A percentile compares a stretch with the other conserved stretches of the same genome.
phyloP scores from a whole-genome alignment of 1,284 basidiomycete species.

The Malassezia psittaci region DNA sequence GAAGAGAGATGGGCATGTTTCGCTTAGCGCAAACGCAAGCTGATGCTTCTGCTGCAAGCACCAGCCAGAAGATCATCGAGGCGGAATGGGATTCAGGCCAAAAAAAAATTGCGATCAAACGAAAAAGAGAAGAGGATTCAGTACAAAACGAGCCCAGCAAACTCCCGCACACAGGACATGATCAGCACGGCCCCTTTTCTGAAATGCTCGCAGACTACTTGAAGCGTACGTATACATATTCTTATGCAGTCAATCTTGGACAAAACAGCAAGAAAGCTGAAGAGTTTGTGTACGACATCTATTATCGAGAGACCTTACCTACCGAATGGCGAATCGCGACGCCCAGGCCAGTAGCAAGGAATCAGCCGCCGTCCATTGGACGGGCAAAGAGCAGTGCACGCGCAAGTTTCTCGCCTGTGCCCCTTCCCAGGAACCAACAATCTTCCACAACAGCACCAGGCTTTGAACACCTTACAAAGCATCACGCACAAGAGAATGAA shows the following conservation, averaged over 20 bases:
- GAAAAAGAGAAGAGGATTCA: conserved; percentile 3
- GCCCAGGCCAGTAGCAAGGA: background rate
- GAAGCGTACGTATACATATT: conserved; percentile 4
- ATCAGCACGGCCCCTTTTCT: conserved; percentile 7
- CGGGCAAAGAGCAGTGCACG: conserved; percentile 9
- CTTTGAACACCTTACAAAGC: conserved; percentile 13
- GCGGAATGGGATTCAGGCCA: conserved; percentile 7
- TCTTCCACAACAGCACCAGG: conserved; percentile 9
- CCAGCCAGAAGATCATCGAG: conserved; percentile 6
- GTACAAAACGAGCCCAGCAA: background rate
- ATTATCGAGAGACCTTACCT: conserved; percentile 33
- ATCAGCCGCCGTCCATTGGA: conserved; percentile 18
- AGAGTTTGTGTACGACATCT: conserved; percentile 44
- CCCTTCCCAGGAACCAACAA: conserved; percentile 16
- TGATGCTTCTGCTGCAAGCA: background rate
- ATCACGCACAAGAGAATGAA: background rate
- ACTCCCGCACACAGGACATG: background rate
- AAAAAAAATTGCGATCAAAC: conserved; percentile 8
- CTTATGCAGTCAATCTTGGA: background rate
- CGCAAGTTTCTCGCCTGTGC: conserved; percentile 10
- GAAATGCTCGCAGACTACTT: conserved; percentile 11
- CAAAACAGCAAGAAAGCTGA: background rate
- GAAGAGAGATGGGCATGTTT: conserved; percentile 24
- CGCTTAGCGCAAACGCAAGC: conserved; percentile 33
- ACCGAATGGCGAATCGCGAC: conserved; percentile 16